Evolutionary conservation across 2,329 filamentous ascomycete genomes (phyloP), one percentile per base, ranked within the genome.

Genomic region (Colletotrichum scovillei): DNA sequence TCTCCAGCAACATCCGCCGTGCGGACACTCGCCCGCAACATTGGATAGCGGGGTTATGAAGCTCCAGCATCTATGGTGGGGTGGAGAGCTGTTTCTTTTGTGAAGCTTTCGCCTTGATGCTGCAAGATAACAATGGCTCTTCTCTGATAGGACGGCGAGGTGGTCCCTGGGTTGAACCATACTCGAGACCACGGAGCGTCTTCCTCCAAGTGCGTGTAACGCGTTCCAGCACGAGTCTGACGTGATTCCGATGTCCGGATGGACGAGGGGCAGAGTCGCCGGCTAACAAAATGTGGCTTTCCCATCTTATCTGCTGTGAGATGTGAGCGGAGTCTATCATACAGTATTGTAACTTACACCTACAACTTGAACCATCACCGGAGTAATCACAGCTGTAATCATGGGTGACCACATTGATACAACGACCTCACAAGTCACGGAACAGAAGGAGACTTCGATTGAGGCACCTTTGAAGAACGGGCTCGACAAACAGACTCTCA

Each of bases 181-280:
- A 16, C n/a, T 62, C 24, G 28, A 63, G 22, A 24, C 26, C 60
- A 35, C 32, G n/a, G 14, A 11, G 9, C 16, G 56, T 56, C 60
- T 56, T 56, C 67, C 46, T 70, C 26, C n/a, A 60, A 57, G 26
- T 46, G 55, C 3, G 22, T 70, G 67, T 66, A 70, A 73, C 70
- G 70, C 70, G 55, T 70, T 73, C 46, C 22, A 62, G 70, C 46
- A 55, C 46, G 57, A 19, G 24, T 73, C 67, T 73, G 70, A 70
- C 70, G 70, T 73, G 70, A 70, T 73, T 66, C 26, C 70, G 67
- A 70, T 70, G 35, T 28, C 60, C 67, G 67, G 67, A 26, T 24
- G 5, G 6, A 24, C 46, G 60, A 70, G 56, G 60, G 46, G 67
- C 22, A 24, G 53, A 24, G 52, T 5, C 4, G 32, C 7, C 26